Conservation (phyloP, 2,329 filamentous ascomycete species). For the Fusarium sp. region DNA sequence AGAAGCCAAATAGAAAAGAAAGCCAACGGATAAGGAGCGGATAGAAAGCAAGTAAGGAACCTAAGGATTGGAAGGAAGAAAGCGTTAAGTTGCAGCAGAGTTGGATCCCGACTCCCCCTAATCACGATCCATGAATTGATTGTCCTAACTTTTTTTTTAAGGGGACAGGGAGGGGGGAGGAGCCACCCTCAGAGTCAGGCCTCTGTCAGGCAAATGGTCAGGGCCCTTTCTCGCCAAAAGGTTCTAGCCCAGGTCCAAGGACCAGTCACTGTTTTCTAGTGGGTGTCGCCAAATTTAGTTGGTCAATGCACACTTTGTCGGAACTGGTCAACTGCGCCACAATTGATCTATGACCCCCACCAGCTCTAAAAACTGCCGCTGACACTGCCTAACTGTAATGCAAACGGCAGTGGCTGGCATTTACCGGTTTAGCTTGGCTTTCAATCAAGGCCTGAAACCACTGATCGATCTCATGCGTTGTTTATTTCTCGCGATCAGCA, state of each 20-base stretch:
- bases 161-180: neutral
- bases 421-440: neutral
- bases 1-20: neutral
- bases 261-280: neutral
- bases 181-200: neutral
- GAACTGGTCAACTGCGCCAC: neutral
- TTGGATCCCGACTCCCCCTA: neutral
- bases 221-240: neutral
- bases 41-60: neutral
- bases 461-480: neutral
- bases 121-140: slow-evolving; percentile 1
- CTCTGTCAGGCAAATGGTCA: neutral
- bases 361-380: neutral
- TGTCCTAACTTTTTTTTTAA: neutral
- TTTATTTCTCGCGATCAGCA: neutral
- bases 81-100: slow-evolving; percentile 8
- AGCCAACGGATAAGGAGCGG: slow-evolving; percentile 9
- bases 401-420: neutral
- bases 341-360: neutral
- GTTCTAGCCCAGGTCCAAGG: neutral
- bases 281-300: neutral
- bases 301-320: neutral
- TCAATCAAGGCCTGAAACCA: neutral
- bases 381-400: neutral
- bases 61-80: slow-evolving; percentile 3